Percentiles rank a stretch among this genome's conserved stretches.
These are phyloP conservation scores for Lanzia echinophila DNA, from an alignment of 2,329 filamentous ascomycete genomes.

Conservation along the genomic window DNA sequence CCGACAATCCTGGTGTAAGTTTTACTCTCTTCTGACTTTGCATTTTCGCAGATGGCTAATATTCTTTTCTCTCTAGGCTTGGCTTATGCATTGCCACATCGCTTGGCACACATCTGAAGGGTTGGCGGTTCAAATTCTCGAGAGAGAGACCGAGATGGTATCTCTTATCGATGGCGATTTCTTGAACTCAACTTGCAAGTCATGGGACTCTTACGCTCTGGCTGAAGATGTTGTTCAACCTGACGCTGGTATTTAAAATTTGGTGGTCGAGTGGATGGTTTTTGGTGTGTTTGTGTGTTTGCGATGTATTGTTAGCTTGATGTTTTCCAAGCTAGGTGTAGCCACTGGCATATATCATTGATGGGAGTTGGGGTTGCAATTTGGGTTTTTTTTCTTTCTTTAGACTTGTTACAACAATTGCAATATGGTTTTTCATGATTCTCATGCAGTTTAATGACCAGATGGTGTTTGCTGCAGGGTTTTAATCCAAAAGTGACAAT, in stretches of 20 bases:
- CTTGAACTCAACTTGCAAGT: slow-evolving; percentile 7
- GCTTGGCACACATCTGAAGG: slow-evolving; percentile 46
- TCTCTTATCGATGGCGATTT: slow-evolving; percentile 1
- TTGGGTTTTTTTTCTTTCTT: neutral
- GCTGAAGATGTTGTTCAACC: neutral
- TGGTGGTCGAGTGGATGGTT: too few species aligned
- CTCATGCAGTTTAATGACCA: too few species aligned
- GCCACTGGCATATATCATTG: too few species aligned
- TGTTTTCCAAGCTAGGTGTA: too few species aligned
- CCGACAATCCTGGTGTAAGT: slow-evolving; percentile 26
- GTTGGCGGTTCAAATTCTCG: slow-evolving; percentile 43
- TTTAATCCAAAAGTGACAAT: too few species aligned
- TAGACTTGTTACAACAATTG: too few species aligned
- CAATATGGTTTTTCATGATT: too few species aligned
- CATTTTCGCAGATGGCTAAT: neutral
- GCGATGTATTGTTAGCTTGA: too few species aligned
- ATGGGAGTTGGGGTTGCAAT: too few species aligned
- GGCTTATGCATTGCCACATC: slow-evolving; percentile 24
- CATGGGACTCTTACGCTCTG: slow-evolving; percentile 6
- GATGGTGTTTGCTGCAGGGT: too few species aligned
- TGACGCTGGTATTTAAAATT: too few species aligned
- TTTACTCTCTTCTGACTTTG: neutral
- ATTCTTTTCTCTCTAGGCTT: neutral
- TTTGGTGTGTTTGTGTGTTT: too few species aligned
- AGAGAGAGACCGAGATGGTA: slow-evolving; percentile 22